These are phyloP conservation scores for Brassica cretica DNA, from an alignment of 345 rosid species.

Conservation along the genomic window DNA sequence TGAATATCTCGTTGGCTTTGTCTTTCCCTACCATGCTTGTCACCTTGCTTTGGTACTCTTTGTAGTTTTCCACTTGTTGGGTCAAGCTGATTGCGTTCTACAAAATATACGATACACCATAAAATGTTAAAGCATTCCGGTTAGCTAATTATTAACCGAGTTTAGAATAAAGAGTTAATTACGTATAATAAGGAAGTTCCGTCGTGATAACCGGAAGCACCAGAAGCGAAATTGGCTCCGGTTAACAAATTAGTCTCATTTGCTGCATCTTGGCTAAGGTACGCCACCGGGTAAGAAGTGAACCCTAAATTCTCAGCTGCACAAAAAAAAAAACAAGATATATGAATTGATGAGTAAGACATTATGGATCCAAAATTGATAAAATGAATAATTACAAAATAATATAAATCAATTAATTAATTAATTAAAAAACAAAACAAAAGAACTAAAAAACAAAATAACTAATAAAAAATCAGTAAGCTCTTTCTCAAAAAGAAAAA, in stretches of 20 bases:
- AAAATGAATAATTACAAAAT: neutral
- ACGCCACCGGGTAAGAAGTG: conserved; percentile 72
- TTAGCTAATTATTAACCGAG: neutral
- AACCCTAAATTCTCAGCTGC: conserved; percentile 89
- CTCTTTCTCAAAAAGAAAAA: too few species aligned
- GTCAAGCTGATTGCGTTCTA: conserved; percentile 68
- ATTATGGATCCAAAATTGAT: neutral
- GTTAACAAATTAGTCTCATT: conserved; percentile 55
- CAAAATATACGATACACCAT: neutral
- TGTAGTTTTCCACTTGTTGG: conserved; percentile 64
- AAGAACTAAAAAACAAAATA: too few species aligned
- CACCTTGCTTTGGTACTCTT: conserved; percentile 63
- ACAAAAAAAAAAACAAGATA: neutral
- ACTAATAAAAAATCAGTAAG: too few species aligned
- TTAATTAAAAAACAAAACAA: neutral
- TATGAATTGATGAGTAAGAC: neutral
- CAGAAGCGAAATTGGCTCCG: conserved; percentile 92
- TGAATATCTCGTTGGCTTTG: conserved; percentile 62
- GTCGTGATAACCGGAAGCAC: conserved; percentile 75
- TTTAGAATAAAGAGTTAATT: neutral
- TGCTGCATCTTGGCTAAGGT: conserved; percentile 54
- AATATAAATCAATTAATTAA: neutral
- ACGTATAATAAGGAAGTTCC: conserved; percentile 73
- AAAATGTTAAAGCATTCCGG: neutral
- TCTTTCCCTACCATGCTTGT: conserved; percentile 53